phyloP scores from a whole-genome alignment of 768 basidiomycete genomes.

The Hysterangium stoloniferum region DNA sequence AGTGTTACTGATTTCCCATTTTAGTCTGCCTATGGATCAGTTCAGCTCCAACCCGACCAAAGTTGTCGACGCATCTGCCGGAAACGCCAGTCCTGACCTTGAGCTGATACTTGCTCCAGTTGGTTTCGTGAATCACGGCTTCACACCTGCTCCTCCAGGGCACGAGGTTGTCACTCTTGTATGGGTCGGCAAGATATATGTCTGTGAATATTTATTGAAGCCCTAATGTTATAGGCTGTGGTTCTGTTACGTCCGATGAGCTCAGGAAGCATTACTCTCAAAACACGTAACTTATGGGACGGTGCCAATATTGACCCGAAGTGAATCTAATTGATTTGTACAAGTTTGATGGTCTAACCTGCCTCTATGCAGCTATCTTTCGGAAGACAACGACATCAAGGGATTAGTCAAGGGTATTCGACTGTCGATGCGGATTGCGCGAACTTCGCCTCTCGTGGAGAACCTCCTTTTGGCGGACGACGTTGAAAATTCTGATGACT shows the following conservation, averaged over 20 bases:
- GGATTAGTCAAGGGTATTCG: constrained; percentile 17
- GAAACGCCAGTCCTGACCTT: neutral
- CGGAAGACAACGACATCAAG: constrained; percentile 15
- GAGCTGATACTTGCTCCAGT: neutral
- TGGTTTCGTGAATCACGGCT: neutral
- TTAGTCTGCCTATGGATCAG: neutral
- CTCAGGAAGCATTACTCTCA: constrained; percentile 2
- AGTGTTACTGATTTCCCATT: neutral
- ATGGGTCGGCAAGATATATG: neutral
- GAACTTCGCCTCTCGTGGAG: constrained; percentile 13
- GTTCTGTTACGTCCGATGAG: constrained; percentile 1
- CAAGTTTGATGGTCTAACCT: neutral
- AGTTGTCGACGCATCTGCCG: neutral
- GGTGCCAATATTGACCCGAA: constrained; percentile 14
- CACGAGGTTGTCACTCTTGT: neutral
- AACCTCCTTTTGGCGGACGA: constrained; percentile 11
- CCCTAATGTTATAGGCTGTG: neutral
- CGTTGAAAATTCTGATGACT: constrained; percentile 3
- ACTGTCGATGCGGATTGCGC: constrained; percentile 18
- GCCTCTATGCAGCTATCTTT: constrained; percentile 13
- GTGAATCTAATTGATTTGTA: neutral
- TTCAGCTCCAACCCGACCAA: neutral
- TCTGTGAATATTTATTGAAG: neutral
- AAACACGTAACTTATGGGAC: constrained; percentile 13
- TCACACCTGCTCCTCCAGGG: neutral